Percentiles rank a stretch among this genome's conserved stretches.
Conservation (phyloP, 441 rosid genomes). For the Omphalea diandra region DNA sequence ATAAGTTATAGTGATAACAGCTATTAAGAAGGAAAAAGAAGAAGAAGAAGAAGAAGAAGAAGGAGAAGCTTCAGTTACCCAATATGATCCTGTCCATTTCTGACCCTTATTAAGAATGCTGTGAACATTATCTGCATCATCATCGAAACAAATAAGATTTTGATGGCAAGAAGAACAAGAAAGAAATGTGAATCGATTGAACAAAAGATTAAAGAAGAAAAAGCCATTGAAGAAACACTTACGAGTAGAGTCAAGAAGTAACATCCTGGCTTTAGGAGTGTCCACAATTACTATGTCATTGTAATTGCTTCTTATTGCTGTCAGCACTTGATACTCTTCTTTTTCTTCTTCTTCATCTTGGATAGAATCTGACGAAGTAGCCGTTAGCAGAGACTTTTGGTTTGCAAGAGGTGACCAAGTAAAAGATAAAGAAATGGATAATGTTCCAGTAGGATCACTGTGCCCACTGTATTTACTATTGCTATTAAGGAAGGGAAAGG, state of each 20-base stretch:
- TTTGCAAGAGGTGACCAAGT: neutral
- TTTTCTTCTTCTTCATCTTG: constrained; percentile 32
- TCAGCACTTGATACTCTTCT: constrained; percentile 51
- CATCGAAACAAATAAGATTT: no score
- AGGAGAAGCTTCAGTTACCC: constrained; percentile 44
- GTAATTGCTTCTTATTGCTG: constrained; percentile 55
- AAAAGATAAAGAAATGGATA: neutral
- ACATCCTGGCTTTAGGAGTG: constrained; percentile 52
- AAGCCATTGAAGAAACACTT: neutral
- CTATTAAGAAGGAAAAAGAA: neutral
- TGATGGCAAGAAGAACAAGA: neutral
- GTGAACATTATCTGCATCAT: constrained; percentile 65
- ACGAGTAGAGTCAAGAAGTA: constrained; percentile 83
- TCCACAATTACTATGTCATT: constrained; percentile 77
- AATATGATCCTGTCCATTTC: constrained; percentile 74
- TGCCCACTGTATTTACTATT: neutral
- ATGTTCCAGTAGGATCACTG: neutral
- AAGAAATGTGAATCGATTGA: neutral
- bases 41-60: neutral
- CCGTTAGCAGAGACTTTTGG: neutral
- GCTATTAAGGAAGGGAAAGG: neutral
- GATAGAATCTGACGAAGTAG: constrained; percentile 18
- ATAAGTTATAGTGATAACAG: neutral
- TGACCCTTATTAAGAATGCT: constrained; percentile 63
- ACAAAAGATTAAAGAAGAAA: neutral